Conservation (phyloP, 805 yeast genomes). For the Candida ponderosae region DNA sequence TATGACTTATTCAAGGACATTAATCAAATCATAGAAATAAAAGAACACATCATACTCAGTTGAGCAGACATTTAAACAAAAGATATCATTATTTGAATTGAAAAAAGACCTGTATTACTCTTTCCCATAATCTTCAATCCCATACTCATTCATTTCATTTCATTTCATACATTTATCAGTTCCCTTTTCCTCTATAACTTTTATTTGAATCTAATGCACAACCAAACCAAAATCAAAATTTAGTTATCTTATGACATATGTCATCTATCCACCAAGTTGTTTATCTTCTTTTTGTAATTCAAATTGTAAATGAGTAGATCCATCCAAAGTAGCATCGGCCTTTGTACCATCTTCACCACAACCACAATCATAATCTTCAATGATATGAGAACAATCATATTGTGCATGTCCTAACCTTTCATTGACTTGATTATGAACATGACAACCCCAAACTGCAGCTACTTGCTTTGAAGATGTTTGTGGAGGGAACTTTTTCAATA, state of each 20-base stretch:
- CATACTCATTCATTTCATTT: no score
- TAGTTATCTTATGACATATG: slow-evolving; percentile 3
- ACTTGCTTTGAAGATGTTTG: slow-evolving; percentile 67
- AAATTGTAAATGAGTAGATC: slow-evolving; percentile 34
- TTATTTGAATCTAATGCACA: no score
- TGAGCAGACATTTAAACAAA: no score
- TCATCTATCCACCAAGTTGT: slow-evolving; percentile 32
- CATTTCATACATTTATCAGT: no score
- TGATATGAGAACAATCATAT: slow-evolving; percentile 79
- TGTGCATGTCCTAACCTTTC: slow-evolving; percentile 54
- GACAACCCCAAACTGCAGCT: slow-evolving; percentile 96
- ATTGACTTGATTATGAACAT: slow-evolving; percentile 83
- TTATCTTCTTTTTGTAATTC: slow-evolving; percentile 38
- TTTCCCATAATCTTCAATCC: no score
- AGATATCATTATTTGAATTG: no score
- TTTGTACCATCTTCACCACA: slow-evolving; percentile 72
- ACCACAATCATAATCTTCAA: slow-evolving; percentile 94
- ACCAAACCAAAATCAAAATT: not conserved
- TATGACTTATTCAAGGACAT: no score
- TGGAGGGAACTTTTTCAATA: slow-evolving; percentile 72
- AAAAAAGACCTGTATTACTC: no score
- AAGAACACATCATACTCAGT: no score
- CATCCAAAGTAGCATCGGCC: slow-evolving; percentile 27
- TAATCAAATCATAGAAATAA: no score
- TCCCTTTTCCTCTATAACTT: no score